Evolutionary conservation across 75 land plant species (phyloP), one percentile per base, ranked within the genome.

Genomic region (Cryptomeria japonica): DNA sequence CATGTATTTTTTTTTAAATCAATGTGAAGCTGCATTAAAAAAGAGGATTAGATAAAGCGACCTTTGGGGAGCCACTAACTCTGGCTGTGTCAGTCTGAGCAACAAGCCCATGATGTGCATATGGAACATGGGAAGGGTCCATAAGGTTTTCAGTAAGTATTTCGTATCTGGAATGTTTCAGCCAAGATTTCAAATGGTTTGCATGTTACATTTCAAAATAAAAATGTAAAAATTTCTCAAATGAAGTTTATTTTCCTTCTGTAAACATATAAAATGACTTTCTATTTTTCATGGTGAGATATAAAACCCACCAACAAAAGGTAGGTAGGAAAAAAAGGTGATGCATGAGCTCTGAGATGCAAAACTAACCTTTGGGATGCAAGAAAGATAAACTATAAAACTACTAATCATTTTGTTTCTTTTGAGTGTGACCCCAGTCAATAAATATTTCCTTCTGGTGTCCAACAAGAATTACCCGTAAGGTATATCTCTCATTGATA

Each of bases 71-170:
- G 34, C 93, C 91, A 46, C 5, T n/a, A 10, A 12, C 28, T 3
- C 22, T 46, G 28, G n/a, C 42, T 13, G n/a, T 41, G 15, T 22
- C 46, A 46, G 32, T n/a, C 84, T 1, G 51, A 82, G 84, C 2
- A 19, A 93, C 92, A 84, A 98, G 90, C 73, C 93, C 92, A 89
- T 95, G 92, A 89, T 98, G 99, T 87, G 98, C 96, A 87, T 95
- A 98, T 31, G 94, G 95, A 84, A 96, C 99, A 94, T 98, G 99
- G 76, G 99, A 87, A 70, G 96, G 99, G 87, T 98, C 99, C 98
- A 98, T 91, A 41, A 98, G 93, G 89, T 98, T 98, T 90, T 98
- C 99, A 55, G 91, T 92, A 91, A 98, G 61, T 79, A 93, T 89
- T 85, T 98, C 99, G 84, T 98, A 98, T 86, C 99, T 98, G 93